Conservation (phyloP, 1,284 basidiomycete species). For the Xanthoconium separans region DNA sequence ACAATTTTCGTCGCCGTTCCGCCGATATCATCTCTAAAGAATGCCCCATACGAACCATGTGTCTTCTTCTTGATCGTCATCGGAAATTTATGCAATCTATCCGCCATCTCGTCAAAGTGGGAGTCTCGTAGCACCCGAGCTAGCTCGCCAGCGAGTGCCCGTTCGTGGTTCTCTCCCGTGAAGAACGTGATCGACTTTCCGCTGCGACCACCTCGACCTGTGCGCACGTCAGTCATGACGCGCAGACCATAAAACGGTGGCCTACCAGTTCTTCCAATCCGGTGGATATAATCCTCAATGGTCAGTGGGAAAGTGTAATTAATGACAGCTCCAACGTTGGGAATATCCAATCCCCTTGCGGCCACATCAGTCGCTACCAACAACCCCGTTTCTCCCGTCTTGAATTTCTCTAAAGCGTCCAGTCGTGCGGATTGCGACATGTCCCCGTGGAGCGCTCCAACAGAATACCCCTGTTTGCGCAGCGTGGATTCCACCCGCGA, state of each 20-base stretch:
- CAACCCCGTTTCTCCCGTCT: slow-evolving; percentile 78
- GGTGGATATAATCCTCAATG: slow-evolving; percentile 95
- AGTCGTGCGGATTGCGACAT: slow-evolving; percentile 87
- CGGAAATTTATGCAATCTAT: slow-evolving; percentile 81
- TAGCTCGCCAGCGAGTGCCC: slow-evolving; percentile 90
- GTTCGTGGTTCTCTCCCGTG: slow-evolving; percentile 85
- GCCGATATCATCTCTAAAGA: slow-evolving; percentile 79
- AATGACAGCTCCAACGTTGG: slow-evolving; percentile 88
- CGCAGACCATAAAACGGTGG: slow-evolving; percentile 8
- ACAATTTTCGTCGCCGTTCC: slow-evolving; percentile 87
- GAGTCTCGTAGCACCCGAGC: slow-evolving; percentile 90
- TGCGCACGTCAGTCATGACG: slow-evolving; percentile 2
- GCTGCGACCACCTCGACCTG: slow-evolving; percentile 86
- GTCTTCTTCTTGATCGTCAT: slow-evolving; percentile 98
- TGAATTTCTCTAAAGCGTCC: slow-evolving; percentile 88
- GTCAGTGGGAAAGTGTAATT: slow-evolving; percentile 98
- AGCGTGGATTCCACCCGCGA: slow-evolving; percentile 86
- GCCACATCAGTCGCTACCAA: slow-evolving; percentile 98
- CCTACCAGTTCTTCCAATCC: slow-evolving; percentile 90
- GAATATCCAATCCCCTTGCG: slow-evolving; percentile 95
- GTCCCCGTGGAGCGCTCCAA: slow-evolving; percentile 92
- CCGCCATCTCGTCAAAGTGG: slow-evolving; percentile 72
- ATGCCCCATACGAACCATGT: slow-evolving; percentile 81
- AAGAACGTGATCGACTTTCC: slow-evolving; percentile 98
- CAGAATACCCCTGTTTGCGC: slow-evolving; percentile 75